Percentiles rank a stretch among this genome's conserved stretches.
Evolutionary conservation across 2,329 filamentous ascomycete species (phyloP).

Genomic region (Cryphonectria nitschkei): DNA sequence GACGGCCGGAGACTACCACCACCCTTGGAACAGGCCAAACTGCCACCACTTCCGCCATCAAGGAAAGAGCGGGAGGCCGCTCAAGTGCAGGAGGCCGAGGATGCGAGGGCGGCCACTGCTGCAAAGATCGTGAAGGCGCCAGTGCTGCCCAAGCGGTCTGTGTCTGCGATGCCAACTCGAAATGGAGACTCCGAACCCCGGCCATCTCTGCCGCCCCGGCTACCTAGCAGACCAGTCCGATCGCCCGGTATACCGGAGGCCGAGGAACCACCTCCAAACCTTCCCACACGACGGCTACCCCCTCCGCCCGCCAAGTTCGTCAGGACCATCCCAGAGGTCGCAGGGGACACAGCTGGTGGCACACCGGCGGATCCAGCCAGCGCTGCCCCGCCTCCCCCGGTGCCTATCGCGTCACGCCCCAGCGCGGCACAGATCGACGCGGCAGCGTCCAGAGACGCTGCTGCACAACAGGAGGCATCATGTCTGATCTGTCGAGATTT

Average conservation of each 20-base stretch:
- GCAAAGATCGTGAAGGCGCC: slow-evolving; percentile 36
- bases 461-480: slow-evolving; percentile 34
- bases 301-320: slow-evolving; percentile 41
- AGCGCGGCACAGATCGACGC: slow-evolving; percentile 55
- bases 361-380: slow-evolving; percentile 30
- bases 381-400: slow-evolving; percentile 55
- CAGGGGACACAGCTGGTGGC: slow-evolving; percentile 32
- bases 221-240: slow-evolving; percentile 54
- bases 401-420: slow-evolving; percentile 57
- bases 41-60: slow-evolving; percentile 61
- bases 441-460: slow-evolving; percentile 39
- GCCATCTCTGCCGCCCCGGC: slow-evolving; percentile 52
- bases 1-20: slow-evolving; percentile 59
- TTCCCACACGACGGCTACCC: slow-evolving; percentile 45
- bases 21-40: slow-evolving; percentile 56
- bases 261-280: slow-evolving; percentile 54
- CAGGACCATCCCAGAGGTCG: slow-evolving; percentile 37
- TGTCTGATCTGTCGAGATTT: slow-evolving; percentile 90
- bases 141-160: slow-evolving; percentile 43
- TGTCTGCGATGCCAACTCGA: slow-evolving; percentile 40
- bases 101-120: slow-evolving; percentile 35
- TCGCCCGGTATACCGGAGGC: slow-evolving; percentile 41
- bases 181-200: slow-evolving; percentile 34
- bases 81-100: slow-evolving; percentile 42
- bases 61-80: slow-evolving; percentile 56